phyloP scores from a whole-genome alignment of 2,329 filamentous ascomycete genomes.

The Aspergillus neoniger region DNA sequence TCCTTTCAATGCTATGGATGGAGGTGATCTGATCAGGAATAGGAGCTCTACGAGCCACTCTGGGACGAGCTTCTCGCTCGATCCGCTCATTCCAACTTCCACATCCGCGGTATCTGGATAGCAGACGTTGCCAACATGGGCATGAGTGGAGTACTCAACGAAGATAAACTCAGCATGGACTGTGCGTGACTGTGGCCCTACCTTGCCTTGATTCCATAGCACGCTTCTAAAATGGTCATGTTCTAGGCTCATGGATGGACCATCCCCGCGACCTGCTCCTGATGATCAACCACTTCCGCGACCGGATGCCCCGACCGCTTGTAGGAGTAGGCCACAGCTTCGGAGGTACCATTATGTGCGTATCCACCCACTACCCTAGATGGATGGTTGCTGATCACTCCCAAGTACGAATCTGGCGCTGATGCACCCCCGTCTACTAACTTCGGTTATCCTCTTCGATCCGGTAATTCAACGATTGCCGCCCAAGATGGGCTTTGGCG shows the following conservation, averaged over 20 bases:
- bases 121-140: slow-evolving; percentile 17
- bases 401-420: slow-evolving; percentile 3
- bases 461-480: background rate
- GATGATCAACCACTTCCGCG: slow-evolving; percentile 20
- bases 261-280: slow-evolving; percentile 14
- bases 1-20: too few relatives aligned
- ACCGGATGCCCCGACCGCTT: slow-evolving; percentile 12
- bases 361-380: background rate
- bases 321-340: slow-evolving; percentile 16
- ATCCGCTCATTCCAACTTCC: slow-evolving; percentile 57
- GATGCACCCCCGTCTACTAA: slow-evolving; percentile 13
- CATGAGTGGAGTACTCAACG: slow-evolving; percentile 16
- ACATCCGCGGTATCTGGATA: slow-evolving; percentile 57
- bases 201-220: background rate
- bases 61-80: slow-evolving; percentile 73
- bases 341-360: slow-evolving; percentile 36
- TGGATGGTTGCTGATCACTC: background rate
- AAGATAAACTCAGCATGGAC: slow-evolving; percentile 14
- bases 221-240: background rate
- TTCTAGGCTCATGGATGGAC: slow-evolving; percentile 14
- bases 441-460: slow-evolving; percentile 8
- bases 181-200: background rate
- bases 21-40: background rate
- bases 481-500: background rate
- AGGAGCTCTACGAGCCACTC: slow-evolving; percentile 84